Percentiles rank a stretch among this genome's conserved stretches.
Evolutionary conservation across 768 basidiomycete species (phyloP).

Genomic region (Clitopilus passeckerianus): DNA sequence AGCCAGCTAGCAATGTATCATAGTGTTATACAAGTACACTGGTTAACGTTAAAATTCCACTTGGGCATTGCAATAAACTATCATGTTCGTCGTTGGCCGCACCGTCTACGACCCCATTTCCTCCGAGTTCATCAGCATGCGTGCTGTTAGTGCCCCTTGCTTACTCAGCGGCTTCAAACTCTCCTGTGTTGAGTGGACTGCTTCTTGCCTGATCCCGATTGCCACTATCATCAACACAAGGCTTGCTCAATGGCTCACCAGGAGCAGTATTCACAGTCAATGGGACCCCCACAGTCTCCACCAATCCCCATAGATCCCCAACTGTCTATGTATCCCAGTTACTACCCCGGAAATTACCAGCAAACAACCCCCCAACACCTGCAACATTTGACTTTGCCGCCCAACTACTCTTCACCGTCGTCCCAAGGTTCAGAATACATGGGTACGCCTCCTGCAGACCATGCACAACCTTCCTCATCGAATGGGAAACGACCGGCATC

Average conservation of each 20-base stretch:
- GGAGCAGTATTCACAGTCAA: conserved; percentile 42
- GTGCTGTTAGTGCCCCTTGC: conserved; percentile 15
- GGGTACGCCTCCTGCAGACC: conserved; percentile 68
- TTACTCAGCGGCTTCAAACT: conserved; percentile 28
- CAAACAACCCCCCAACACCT: conserved; percentile 43
- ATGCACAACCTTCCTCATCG: conserved; percentile 46
- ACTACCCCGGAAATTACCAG: conserved; percentile 51
- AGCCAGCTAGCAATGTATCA: no score
- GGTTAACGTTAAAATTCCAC: no score
- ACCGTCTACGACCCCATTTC: not conserved
- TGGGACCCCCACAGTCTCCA: conserved; percentile 47
- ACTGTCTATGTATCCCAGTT: conserved; percentile 60
- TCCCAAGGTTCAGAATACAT: conserved; percentile 76
- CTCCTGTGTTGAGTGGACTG: conserved; percentile 22
- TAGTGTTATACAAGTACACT: no score
- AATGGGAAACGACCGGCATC: conserved; percentile 70
- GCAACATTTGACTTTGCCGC: conserved; percentile 51
- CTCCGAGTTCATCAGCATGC: not conserved
- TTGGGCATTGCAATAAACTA: no score
- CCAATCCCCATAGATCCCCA: conserved; percentile 68
- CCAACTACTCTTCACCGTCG: conserved; percentile 71
- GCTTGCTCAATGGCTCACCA: conserved; percentile 30
- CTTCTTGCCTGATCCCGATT: conserved; percentile 20
- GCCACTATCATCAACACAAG: conserved; percentile 32
- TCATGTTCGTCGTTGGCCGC: not conserved